Percentiles rank a stretch among this genome's conserved stretches.
These are phyloP conservation scores for Bryoerythrophyllum caledonicum DNA, from an alignment of 225 moss, liverwort and hornwort genomes.

Conservation along the genomic window DNA sequence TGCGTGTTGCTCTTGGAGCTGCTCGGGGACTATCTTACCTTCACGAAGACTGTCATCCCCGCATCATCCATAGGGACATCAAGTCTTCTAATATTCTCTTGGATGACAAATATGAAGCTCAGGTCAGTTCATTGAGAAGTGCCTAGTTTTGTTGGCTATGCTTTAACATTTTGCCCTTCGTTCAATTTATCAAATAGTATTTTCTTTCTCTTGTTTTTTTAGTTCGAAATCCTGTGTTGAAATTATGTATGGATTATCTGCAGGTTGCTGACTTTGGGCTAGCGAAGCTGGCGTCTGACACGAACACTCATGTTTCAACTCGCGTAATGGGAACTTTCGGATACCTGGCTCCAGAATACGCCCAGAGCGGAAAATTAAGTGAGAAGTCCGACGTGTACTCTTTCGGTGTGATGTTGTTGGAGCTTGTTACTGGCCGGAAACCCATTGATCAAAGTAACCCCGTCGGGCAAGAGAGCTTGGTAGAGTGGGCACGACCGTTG, in stretches of 20 bases:
- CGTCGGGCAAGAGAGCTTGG: slow-evolving; percentile 81
- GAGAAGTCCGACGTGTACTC: slow-evolving; percentile 95
- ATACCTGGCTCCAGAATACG: slow-evolving; percentile 92
- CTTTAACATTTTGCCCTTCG: too few relatives aligned
- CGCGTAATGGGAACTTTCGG: slow-evolving; percentile 97
- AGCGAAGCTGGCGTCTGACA: slow-evolving; percentile 82
- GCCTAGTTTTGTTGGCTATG: neutral
- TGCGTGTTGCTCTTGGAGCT: slow-evolving; percentile 84
- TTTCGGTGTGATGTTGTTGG: slow-evolving; percentile 85
- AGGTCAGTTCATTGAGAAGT: slow-evolving; percentile 30
- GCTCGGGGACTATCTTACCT: slow-evolving; percentile 89
- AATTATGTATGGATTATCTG: neutral
- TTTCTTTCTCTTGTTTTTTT: neutral
- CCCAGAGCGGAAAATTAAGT: slow-evolving; percentile 82
- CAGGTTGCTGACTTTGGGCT: slow-evolving; percentile 97
- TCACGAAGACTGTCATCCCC: slow-evolving; percentile 93
- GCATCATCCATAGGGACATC: slow-evolving; percentile 91
- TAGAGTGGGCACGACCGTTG: slow-evolving; percentile 82
- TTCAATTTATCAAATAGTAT: neutral
- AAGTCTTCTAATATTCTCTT: slow-evolving; percentile 89
- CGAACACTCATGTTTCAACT: slow-evolving; percentile 81
- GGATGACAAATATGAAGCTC: slow-evolving; percentile 85
- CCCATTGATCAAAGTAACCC: slow-evolving; percentile 74
- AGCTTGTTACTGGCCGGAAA: slow-evolving; percentile 82
- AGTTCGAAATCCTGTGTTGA: neutral